These are phyloP conservation scores for Diaporthe vaccinii DNA, from an alignment of 2,329 filamentous ascomycete genomes.

Conservation along the genomic window DNA sequence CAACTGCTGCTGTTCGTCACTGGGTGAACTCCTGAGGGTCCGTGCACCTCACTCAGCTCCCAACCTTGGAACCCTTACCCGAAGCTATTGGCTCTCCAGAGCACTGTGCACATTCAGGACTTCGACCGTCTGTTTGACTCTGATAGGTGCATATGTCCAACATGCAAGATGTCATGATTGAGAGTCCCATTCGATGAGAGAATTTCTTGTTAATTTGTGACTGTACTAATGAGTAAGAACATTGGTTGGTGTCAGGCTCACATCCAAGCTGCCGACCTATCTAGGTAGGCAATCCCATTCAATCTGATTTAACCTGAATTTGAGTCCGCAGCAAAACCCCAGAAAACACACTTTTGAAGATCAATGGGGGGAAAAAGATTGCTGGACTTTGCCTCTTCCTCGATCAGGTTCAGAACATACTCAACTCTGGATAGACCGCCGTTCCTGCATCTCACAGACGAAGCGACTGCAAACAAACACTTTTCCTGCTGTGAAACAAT, in stretches of 20 bases:
- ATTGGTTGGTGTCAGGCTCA: neutral
- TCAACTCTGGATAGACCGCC: too few species aligned
- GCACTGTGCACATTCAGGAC: neutral
- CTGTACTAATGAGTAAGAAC: too few species aligned
- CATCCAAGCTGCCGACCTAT: neutral
- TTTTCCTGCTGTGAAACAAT: neutral
- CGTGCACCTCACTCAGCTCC: neutral
- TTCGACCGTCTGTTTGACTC: neutral
- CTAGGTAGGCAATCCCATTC: neutral
- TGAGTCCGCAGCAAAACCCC: neutral
- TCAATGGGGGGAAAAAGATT: too few species aligned
- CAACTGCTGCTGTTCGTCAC: neutral
- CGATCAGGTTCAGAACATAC: neutral
- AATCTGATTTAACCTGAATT: neutral
- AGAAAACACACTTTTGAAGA: too few species aligned
- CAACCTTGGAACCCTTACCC: constrained; percentile 17
- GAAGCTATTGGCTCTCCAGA: neutral
- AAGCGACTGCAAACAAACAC: neutral
- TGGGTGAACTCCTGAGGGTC: neutral
- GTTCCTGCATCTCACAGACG: neutral
- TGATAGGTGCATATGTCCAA: neutral
- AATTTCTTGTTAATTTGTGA: too few species aligned
- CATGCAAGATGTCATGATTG: neutral
- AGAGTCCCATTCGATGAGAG: neutral
- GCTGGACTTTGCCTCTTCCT: too few species aligned